phyloP scores from a whole-genome alignment of 768 basidiomycete genomes.

The Gymnopilus junonius region DNA sequence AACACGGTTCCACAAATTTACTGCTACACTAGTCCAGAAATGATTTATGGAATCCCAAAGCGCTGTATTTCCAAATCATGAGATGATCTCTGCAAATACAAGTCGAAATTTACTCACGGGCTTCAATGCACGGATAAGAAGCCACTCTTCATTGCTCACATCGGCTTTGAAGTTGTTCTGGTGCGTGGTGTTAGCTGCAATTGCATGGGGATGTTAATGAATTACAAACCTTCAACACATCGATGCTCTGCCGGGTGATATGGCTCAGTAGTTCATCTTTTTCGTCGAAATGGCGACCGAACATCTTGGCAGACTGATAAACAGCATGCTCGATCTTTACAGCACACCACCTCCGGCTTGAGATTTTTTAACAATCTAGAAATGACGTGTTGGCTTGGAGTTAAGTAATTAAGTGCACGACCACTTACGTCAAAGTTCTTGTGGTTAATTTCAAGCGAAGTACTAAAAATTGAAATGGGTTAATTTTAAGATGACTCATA shows the following conservation, averaged over 20 bases:
- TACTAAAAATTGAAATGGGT: constrained; percentile 49
- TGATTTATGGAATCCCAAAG: constrained; percentile 34
- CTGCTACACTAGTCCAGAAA: not conserved
- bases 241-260: constrained; percentile 91
- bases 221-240: constrained; percentile 83
- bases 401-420: constrained; percentile 2
- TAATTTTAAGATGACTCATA: not conserved
- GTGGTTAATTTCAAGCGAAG: constrained; percentile 97
- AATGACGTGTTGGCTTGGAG: not conserved
- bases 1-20: not conserved
- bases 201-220: not conserved
- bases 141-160: constrained; percentile 91
- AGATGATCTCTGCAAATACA: not conserved
- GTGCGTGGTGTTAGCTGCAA: constrained; percentile 7
- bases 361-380: constrained; percentile 87
- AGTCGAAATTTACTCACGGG: constrained; percentile 50
- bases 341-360: constrained; percentile 97
- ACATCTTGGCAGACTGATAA: constrained; percentile 94
- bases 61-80: constrained; percentile 22
- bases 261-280: constrained; percentile 93
- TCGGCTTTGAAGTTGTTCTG: constrained; percentile 88
- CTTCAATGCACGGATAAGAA: constrained; percentile 88
- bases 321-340: constrained; percentile 99
- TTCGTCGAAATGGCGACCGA: constrained; percentile 94
- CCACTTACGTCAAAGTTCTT: constrained; percentile 75